A percentile compares a stretch with the other conserved stretches of the same genome.
These are phyloP conservation scores for Orbilia brochopaga DNA, from an alignment of 2,329 filamentous ascomycete genomes.

Conservation along the genomic window DNA sequence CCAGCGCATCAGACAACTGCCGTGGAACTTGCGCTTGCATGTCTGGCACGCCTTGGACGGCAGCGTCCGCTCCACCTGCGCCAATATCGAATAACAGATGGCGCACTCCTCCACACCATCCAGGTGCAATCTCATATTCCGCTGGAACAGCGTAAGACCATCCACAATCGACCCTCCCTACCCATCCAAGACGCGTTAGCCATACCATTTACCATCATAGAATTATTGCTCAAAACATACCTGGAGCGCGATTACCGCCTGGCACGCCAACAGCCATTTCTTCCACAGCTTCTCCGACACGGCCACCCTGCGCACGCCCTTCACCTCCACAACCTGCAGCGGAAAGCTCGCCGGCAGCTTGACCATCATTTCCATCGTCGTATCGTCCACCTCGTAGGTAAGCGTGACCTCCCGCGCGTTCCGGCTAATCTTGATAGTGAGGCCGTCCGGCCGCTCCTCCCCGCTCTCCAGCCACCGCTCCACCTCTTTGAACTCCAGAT, in stretches of 20 bases:
- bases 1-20: slow-evolving; percentile 91
- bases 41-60: slow-evolving; percentile 90
- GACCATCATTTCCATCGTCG: slow-evolving; percentile 81
- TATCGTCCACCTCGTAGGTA: slow-evolving; percentile 85
- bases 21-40: slow-evolving; percentile 93
- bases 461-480: slow-evolving; percentile 67
- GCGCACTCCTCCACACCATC: slow-evolving; percentile 95
- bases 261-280: slow-evolving; percentile 83
- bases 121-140: slow-evolving; percentile 83
- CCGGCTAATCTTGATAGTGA: slow-evolving; percentile 73
- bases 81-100: slow-evolving; percentile 95
- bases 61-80: slow-evolving; percentile 77
- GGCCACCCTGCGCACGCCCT: slow-evolving; percentile 79
- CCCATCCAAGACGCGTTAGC: background rate
- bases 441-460: slow-evolving; percentile 62
- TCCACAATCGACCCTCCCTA: slow-evolving; percentile 85
- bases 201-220: background rate
- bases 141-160: slow-evolving; percentile 80
- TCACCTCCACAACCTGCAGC: slow-evolving; percentile 76
- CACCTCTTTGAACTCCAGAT: slow-evolving; percentile 71
- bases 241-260: slow-evolving; percentile 91
- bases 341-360: slow-evolving; percentile 81
- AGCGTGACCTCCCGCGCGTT: slow-evolving; percentile 78
- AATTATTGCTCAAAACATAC: slow-evolving; percentile 61
- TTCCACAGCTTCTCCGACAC: slow-evolving; percentile 93